Percentiles rank a stretch among this genome's conserved stretches.
phyloP scores from a whole-genome alignment of 1,284 basidiomycete species.

The Afroboletus lepidellus region DNA sequence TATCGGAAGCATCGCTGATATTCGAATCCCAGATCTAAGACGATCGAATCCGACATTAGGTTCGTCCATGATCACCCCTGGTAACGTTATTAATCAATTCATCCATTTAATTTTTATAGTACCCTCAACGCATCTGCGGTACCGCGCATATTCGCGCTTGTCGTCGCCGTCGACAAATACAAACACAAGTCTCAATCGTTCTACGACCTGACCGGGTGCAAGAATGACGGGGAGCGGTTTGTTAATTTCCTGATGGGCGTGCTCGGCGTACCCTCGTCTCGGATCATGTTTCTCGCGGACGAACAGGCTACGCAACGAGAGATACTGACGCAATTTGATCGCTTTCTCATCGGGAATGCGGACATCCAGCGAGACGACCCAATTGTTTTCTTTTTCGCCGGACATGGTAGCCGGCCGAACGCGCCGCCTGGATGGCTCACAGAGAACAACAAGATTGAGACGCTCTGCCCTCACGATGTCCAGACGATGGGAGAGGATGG shows the following conservation, averaged over 20 bases:
- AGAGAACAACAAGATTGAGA: constrained; percentile 44
- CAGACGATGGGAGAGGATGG: constrained; percentile 37
- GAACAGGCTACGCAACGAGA: constrained; percentile 50
- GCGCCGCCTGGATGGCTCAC: constrained; percentile 55
- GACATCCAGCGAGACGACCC: constrained; percentile 54
- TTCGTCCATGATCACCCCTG: background rate
- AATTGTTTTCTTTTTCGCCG: constrained; percentile 65
- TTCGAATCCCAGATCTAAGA: constrained; percentile 5
- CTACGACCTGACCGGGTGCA: constrained; percentile 54
- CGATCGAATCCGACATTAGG: background rate
- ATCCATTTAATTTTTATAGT: background rate
- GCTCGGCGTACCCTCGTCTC: constrained; percentile 52
- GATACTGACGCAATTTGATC: constrained; percentile 46
- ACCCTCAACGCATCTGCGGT: background rate
- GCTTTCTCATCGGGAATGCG: constrained; percentile 54
- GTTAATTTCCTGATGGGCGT: constrained; percentile 49
- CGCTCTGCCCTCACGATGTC: constrained; percentile 58
- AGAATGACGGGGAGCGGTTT: constrained; percentile 53
- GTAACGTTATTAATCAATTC: background rate
- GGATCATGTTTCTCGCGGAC: constrained; percentile 53
- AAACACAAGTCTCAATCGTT: constrained; percentile 44
- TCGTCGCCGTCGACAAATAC: constrained; percentile 61
- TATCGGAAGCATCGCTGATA: background rate
- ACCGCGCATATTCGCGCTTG: constrained; percentile 49
- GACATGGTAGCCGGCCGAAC: constrained; percentile 52